phyloP scores from a whole-genome alignment of 495 filamentous ascomycete species.

The Penicillium paradoxum region DNA sequence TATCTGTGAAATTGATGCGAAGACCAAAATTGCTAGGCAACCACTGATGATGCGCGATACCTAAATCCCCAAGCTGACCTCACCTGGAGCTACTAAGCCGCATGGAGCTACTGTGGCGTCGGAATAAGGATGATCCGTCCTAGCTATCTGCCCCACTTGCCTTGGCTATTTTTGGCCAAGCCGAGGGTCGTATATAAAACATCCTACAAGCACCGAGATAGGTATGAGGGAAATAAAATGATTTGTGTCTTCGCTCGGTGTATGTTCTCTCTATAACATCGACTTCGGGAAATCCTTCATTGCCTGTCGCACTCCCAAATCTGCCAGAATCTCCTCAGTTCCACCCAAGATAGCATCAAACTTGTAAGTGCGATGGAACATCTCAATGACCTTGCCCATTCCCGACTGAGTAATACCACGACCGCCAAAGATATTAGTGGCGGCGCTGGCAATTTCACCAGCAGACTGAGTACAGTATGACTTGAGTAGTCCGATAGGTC shows the following conservation, averaged over 20 bases:
- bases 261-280: slow-evolving; percentile 52
- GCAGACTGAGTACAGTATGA: slow-evolving; percentile 69
- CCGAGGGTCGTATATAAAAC: background rate
- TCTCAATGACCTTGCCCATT: slow-evolving; percentile 77
- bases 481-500: slow-evolving; percentile 81
- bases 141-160: slow-evolving; percentile 4
- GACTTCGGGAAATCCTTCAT: slow-evolving; percentile 79
- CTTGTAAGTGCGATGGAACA: slow-evolving; percentile 81
- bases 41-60: background rate
- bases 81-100: background rate
- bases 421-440: slow-evolving; percentile 84
- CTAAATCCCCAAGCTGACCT: background rate
- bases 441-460: slow-evolving; percentile 76
- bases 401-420: slow-evolving; percentile 74
- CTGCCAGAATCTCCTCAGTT: slow-evolving; percentile 77
- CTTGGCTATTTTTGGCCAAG: background rate
- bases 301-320: slow-evolving; percentile 78
- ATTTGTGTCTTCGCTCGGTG: background rate
- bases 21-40: background rate
- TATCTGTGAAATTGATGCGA: background rate
- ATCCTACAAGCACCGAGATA: background rate
- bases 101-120: background rate
- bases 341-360: slow-evolving; percentile 86
- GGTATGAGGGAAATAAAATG: background rate
- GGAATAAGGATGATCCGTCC: background rate